Conservation (phyloP, 2,329 filamentous ascomycete species). For the Pseudogymnoascus sp. region DNA sequence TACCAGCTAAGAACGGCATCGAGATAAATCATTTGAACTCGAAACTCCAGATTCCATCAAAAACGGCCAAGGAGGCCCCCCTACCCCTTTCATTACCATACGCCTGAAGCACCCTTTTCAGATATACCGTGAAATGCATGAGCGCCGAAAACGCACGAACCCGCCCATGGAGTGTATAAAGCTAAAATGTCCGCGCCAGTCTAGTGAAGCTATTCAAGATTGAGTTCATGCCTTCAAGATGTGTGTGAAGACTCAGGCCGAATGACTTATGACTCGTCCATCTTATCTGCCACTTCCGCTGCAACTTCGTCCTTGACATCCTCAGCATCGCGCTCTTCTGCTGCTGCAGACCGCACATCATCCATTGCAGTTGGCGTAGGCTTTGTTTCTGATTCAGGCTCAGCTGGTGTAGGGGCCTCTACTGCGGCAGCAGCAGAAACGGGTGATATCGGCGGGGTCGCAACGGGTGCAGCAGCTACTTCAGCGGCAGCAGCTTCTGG, state of each 20-base stretch:
- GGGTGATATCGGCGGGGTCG: constrained; percentile 1
- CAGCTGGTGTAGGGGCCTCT: constrained; percentile 20
- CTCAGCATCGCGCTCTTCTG: constrained; percentile 21
- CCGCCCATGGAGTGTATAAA: constrained; percentile 1
- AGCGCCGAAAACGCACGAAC: constrained; percentile 7
- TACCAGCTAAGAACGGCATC: background rate
- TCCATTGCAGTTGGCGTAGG: constrained; percentile 25
- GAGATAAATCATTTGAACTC: constrained; percentile 4
- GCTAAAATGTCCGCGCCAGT: background rate
- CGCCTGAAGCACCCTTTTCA: constrained; percentile 4
- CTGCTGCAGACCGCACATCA: constrained; percentile 27
- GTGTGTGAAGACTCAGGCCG: background rate
- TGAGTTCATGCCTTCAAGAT: background rate
- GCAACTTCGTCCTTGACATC: constrained; percentile 28
- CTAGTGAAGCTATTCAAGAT: background rate
- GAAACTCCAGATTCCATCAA: constrained; percentile 4
- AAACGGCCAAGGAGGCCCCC: background rate
- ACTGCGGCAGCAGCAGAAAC: constrained; percentile 9
- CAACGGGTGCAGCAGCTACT: constrained; percentile 4
- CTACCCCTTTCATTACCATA: constrained; percentile 3
- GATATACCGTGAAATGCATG: constrained; percentile 6
- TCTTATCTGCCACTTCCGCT: constrained; percentile 24
- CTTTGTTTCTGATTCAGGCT: constrained; percentile 26
- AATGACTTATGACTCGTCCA: constrained; percentile 24
- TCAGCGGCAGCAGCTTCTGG: constrained; percentile 11